These are phyloP conservation scores for Lodderomyces parapsilosis DNA, from an alignment of 1,139 yeast species.

Conservation along the genomic window DNA sequence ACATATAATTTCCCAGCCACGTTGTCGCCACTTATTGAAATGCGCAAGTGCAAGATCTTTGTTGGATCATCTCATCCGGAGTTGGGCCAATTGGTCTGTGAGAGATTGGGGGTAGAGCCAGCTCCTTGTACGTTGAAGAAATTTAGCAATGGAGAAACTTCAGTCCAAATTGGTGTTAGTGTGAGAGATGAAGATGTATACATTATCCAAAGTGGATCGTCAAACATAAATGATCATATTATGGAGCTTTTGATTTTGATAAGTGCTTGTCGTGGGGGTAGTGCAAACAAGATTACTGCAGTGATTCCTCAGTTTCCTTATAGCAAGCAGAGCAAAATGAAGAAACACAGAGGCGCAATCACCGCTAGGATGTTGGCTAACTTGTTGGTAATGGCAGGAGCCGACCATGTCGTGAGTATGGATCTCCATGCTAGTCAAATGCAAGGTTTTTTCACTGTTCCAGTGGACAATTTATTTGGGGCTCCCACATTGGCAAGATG, in stretches of 20 bases:
- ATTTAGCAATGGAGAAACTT: conserved; percentile 96
- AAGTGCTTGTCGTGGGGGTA: conserved; percentile 95
- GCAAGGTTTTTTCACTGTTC: conserved; percentile 98
- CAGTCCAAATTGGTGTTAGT: conserved; percentile 91
- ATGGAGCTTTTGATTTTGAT: conserved; percentile 94
- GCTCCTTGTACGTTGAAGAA: conserved; percentile 90
- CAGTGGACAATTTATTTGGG: conserved; percentile 94
- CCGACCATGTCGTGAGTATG: conserved; percentile 98
- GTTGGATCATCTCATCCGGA: conserved; percentile 97
- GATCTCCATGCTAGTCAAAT: conserved; percentile 97
- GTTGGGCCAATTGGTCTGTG: conserved; percentile 85
- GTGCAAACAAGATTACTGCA: conserved; percentile 95
- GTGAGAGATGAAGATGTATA: conserved; percentile 97
- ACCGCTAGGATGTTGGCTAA: conserved; percentile 99
- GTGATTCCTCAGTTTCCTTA: conserved; percentile 98
- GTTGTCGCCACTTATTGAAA: conserved; percentile 21
- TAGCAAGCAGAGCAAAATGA: conserved; percentile 96
- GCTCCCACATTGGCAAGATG: conserved; percentile 96
- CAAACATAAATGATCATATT: conserved; percentile 87
- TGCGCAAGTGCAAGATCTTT: conserved; percentile 97
- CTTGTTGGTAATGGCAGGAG: conserved; percentile 95
- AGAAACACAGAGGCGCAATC: conserved; percentile 97
- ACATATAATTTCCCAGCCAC: not conserved
- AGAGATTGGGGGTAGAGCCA: conserved; percentile 88
- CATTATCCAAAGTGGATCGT: conserved; percentile 91